phyloP scores from a whole-genome alignment of 2,329 filamentous ascomycete genomes.

The Beauveria sp. region DNA sequence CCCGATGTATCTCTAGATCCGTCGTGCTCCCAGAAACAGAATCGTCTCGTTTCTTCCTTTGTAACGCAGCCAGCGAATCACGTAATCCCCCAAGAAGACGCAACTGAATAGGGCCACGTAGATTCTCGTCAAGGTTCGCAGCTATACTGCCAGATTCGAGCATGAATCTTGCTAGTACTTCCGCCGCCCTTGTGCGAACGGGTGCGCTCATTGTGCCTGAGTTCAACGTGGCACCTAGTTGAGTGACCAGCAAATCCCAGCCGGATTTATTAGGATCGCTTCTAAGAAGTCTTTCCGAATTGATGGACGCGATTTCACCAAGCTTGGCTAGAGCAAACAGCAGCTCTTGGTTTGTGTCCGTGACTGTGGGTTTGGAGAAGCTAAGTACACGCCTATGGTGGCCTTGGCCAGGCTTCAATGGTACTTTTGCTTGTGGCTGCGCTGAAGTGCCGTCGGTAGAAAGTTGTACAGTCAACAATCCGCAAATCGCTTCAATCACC shows the following conservation, averaged over 20 bases:
- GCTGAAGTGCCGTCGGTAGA: slow-evolving; percentile 15
- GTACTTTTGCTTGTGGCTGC: neutral
- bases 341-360: slow-evolving; percentile 52
- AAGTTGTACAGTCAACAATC: slow-evolving; percentile 48
- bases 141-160: slow-evolving; percentile 52
- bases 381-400: slow-evolving; percentile 41
- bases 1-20: slow-evolving; percentile 73
- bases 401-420: slow-evolving; percentile 18
- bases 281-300: slow-evolving; percentile 65
- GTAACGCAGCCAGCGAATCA: slow-evolving; percentile 48
- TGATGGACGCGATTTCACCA: slow-evolving; percentile 65
- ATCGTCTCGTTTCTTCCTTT: slow-evolving; percentile 42
- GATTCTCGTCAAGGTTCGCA: slow-evolving; percentile 40
- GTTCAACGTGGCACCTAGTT: slow-evolving; percentile 45
- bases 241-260: slow-evolving; percentile 60
- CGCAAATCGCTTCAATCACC: slow-evolving; percentile 68
- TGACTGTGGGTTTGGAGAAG: slow-evolving; percentile 35
- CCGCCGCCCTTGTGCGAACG: slow-evolving; percentile 53
- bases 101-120: slow-evolving; percentile 58
- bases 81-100: slow-evolving; percentile 62
- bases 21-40: slow-evolving; percentile 53
- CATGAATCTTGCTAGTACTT: slow-evolving; percentile 52
- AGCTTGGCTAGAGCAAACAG: slow-evolving; percentile 66
- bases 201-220: slow-evolving; percentile 40
- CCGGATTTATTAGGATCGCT: slow-evolving; percentile 62